A percentile compares a stretch with the other conserved stretches of the same genome.
phyloP scores from a whole-genome alignment of 805 yeast species.

The Spathaspora passalidarum region DNA sequence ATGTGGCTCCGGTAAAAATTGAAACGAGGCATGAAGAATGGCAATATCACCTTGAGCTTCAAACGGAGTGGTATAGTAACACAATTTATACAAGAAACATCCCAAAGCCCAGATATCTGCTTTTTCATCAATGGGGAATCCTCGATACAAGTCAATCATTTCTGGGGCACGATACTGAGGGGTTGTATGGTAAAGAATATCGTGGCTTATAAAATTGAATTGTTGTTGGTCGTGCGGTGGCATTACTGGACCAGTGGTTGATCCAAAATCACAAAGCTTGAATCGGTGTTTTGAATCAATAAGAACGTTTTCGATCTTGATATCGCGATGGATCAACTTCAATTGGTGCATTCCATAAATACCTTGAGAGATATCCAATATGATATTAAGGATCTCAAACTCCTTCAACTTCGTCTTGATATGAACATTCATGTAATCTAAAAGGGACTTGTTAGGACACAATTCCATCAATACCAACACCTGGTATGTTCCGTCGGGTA shows the following conservation, averaged over 20 bases:
- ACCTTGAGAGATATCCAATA: slow-evolving; percentile 78
- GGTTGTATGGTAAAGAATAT: slow-evolving; percentile 86
- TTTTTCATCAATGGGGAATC: slow-evolving; percentile 84
- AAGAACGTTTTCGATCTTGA: slow-evolving; percentile 90
- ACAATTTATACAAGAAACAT: slow-evolving; percentile 80
- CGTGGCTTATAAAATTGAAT: slow-evolving; percentile 75
- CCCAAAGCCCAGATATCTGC: slow-evolving; percentile 98
- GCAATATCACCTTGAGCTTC: slow-evolving; percentile 87
- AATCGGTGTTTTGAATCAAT: slow-evolving; percentile 67
- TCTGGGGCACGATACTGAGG: slow-evolving; percentile 96
- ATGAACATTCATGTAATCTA: slow-evolving; percentile 88
- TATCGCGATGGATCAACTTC: slow-evolving; percentile 84
- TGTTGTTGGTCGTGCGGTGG: slow-evolving; percentile 77
- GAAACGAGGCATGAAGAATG: slow-evolving; percentile 77
- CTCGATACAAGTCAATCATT: slow-evolving; percentile 85
- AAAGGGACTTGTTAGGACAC: slow-evolving; percentile 81
- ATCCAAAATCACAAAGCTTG: slow-evolving; percentile 92
- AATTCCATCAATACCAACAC: slow-evolving; percentile 90
- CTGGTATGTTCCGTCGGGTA: slow-evolving; percentile 60
- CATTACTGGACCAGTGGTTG: slow-evolving; percentile 63
- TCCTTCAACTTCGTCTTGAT: slow-evolving; percentile 76
- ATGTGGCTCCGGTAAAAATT: slow-evolving; percentile 66
- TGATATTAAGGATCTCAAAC: slow-evolving; percentile 74
- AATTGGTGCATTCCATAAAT: slow-evolving; percentile 80
- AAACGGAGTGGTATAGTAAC: slow-evolving; percentile 93